Conservation (phyloP, 345 rosid genomes). For the Rhodamnia argentea region DNA sequence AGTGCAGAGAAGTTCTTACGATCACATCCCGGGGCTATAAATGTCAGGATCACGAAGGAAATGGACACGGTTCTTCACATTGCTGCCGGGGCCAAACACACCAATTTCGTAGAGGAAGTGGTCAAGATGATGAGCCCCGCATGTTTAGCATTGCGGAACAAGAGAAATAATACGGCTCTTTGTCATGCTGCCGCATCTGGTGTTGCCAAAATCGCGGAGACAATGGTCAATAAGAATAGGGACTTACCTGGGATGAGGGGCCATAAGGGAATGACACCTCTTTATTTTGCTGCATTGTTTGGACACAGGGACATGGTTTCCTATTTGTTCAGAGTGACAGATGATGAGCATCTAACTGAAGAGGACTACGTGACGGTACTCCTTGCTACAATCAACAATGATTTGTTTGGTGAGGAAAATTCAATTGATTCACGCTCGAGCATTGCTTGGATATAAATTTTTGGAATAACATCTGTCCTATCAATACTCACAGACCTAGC, state of each 20-base stretch:
- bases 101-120: conserved; percentile 6
- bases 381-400: conserved; percentile 12
- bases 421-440: neutral
- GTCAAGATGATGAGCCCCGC: neutral
- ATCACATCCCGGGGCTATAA: neutral
- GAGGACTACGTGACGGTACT: conserved; percentile 16
- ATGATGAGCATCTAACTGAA: conserved; percentile 5
- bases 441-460: neutral
- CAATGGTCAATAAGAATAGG: conserved; percentile 20
- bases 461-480: neutral
- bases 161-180: conserved; percentile 7
- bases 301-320: conserved; percentile 28
- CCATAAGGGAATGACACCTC: conserved; percentile 16
- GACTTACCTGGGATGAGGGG: conserved; percentile 18
- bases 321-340: conserved; percentile 20
- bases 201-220: conserved; percentile 15
- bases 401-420: conserved; percentile 13
- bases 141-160: neutral
- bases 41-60: neutral
- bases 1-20: conserved; percentile 12
- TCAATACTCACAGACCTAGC: conserved; percentile 18
- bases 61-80: conserved; percentile 2
- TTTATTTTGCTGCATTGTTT: conserved; percentile 23
- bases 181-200: conserved; percentile 26
- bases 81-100: conserved; percentile 4